Evolutionary conservation across 1,139 yeast species (phyloP).

Genomic region (Arxiozyma slooffiae): DNA sequence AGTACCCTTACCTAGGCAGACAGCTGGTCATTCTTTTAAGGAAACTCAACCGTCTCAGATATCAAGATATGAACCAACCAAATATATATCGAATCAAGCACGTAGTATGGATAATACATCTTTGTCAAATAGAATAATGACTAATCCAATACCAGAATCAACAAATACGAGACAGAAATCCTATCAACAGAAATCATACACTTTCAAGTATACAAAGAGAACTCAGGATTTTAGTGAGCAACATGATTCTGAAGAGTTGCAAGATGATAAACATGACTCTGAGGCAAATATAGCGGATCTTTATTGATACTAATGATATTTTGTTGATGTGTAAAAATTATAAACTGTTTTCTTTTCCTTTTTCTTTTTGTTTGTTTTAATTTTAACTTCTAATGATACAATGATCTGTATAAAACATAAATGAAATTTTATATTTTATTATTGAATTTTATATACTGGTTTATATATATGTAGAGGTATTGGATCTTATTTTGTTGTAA

Average conservation of each 20-base stretch:
- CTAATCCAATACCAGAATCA: background rate
- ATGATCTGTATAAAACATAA: too few species aligned
- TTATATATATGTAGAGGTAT: background rate
- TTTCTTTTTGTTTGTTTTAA: too few species aligned
- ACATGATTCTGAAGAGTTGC: background rate
- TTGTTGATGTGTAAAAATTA: background rate
- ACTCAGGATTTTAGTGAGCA: background rate
- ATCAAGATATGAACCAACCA: background rate
- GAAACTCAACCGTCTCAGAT: background rate
- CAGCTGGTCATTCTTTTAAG: background rate
- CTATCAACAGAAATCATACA: background rate
- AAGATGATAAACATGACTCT: background rate
- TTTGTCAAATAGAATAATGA: background rate
- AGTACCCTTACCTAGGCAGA: background rate
- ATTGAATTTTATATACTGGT: background rate
- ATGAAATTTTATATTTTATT: background rate
- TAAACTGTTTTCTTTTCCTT: too few species aligned
- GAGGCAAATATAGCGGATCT: constrained; percentile 1
- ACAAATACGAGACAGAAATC: background rate
- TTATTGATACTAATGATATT: background rate
- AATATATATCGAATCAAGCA: background rate
- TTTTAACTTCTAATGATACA: background rate
- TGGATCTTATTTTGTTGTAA: background rate
- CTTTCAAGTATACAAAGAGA: background rate
- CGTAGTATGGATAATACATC: background rate